Evolutionary conservation across 345 rosid species (phyloP), one percentile per base, ranked within the genome.

Genomic region (Theobroma cacao): DNA sequence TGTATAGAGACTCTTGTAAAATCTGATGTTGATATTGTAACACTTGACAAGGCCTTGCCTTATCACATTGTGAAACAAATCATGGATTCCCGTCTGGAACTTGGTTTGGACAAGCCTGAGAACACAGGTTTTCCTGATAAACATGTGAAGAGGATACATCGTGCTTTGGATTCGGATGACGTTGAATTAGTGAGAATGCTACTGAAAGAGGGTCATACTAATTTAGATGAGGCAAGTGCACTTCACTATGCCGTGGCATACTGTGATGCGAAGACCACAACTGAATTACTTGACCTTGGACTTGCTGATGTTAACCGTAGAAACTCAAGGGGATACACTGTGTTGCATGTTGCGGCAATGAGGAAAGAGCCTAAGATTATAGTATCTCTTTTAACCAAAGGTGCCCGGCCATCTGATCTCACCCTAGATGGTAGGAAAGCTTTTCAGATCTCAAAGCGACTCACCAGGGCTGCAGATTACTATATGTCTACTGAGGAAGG

Each of bases 161-260:
- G 94, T 65, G 98, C 97, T 3, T 82, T 94, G 2, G 97, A 94
- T 72, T 94, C 97, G 0, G 97, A 94, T 50, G 98, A 94, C 62
- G 93, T 94, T 11, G 97, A 94, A 69, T 82, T 94, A 74, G 94
- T 94, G 66, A 84, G 94, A 72, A 87, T 90, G 97, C 89, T 94
- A 33, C 80, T 93, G 67, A 83, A 81, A 67, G 98, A 94, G 69
- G 93, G 86, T 18, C 88, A 89, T 60, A 87, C 91, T 48, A 89
- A 79, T 81, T 84, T 94, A 36, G 98, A 94, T 70, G 89, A 84
- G 61, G 88, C 97, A 0, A 79, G 78, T 79, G 97, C 94, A 15
- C 96, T 94, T 61, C 97, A 93, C 68, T 90, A 88, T 71, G 98
- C 98, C 14, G 95, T 94, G 24, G 87, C 95, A 1, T 91, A 91